Evolutionary conservation across 164 flowering plant genomes (phyloP).

Genomic region (Kingdonia uniflora): DNA sequence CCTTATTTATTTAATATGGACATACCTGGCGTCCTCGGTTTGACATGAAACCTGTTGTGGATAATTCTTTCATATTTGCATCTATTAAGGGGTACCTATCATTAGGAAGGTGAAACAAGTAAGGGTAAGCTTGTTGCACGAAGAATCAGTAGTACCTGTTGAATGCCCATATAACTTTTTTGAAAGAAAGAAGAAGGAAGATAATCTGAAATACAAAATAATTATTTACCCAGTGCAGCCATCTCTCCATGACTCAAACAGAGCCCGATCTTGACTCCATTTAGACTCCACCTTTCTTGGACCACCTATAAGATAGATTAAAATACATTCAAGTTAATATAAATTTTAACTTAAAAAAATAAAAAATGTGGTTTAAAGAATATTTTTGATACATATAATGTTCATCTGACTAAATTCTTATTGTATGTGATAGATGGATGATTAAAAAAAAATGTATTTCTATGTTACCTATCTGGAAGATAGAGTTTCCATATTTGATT

Average conservation of each 20-base stretch:
- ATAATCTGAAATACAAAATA: neutral
- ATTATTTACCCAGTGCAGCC: constrained; percentile 70
- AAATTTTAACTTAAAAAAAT: too few relatives aligned
- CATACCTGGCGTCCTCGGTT: constrained; percentile 92
- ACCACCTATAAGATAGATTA: constrained; percentile 50
- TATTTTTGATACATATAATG: too few relatives aligned
- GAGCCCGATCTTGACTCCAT: constrained; percentile 66
- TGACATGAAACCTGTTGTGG: constrained; percentile 87
- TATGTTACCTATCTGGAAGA: constrained; percentile 67
- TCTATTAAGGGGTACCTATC: constrained; percentile 87
- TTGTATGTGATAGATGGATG: too few relatives aligned
- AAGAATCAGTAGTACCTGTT: too few relatives aligned
- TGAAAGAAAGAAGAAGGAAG: neutral
- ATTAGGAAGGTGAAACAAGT: constrained; percentile 1
- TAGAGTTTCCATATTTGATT: constrained; percentile 63
- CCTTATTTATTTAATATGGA: too few relatives aligned
- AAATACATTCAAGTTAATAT: too few relatives aligned
- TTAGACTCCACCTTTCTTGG: constrained; percentile 51
- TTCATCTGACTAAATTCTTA: too few relatives aligned
- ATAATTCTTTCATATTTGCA: constrained; percentile 86
- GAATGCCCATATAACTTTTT: too few relatives aligned
- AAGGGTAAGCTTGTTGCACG: too few relatives aligned
- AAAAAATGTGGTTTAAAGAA: too few relatives aligned
- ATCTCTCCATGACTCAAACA: constrained; percentile 79
- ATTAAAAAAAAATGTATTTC: too few relatives aligned